A percentile compares a stretch with the other conserved stretches of the same genome.
These are phyloP conservation scores for Globisporangium nodosum DNA, from an alignment of 352 stramenopile genomes.

Conservation along the genomic window DNA sequence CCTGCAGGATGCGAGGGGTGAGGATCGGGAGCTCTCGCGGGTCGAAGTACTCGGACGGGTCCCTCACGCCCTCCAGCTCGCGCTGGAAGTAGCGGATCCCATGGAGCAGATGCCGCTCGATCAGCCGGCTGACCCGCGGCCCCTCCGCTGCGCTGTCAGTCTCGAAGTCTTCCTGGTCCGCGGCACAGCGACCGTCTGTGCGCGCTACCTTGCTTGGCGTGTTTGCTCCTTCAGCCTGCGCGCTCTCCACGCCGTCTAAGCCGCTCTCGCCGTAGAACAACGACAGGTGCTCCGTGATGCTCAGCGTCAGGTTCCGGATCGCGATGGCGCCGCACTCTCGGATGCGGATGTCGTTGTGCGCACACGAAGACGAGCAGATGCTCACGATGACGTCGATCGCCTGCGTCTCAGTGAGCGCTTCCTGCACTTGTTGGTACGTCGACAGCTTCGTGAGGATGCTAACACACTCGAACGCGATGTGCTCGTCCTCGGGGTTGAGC, in stretches of 20 bases:
- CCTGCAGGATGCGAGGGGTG: conserved; percentile 40
- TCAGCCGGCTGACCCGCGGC: conserved; percentile 25
- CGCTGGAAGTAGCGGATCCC: conserved; percentile 53
- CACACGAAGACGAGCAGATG: conserved; percentile 33
- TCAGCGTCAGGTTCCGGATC: conserved; percentile 68
- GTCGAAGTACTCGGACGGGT: not conserved
- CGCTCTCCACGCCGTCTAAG: conserved; percentile 13
- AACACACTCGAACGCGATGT: conserved; percentile 41
- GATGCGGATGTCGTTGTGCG: conserved; percentile 21
- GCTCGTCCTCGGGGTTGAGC: conserved; percentile 22
- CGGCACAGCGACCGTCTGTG: not conserved
- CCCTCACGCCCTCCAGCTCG: conserved; percentile 30
- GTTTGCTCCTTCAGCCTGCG: conserved; percentile 9
- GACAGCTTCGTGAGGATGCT: conserved; percentile 54
- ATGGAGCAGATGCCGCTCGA: conserved; percentile 52
- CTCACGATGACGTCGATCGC: conserved; percentile 53
- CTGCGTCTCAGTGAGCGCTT: conserved; percentile 46
- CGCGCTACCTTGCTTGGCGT: not conserved
- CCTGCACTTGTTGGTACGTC: conserved; percentile 64
- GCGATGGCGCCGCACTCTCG: conserved; percentile 47
- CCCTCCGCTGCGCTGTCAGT: not conserved
- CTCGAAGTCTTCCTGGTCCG: conserved; percentile 4
- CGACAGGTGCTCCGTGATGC: conserved; percentile 47
- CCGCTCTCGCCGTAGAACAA: conserved; percentile 40
- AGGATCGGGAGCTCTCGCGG: not conserved